phyloP scores from a whole-genome alignment of 2,329 filamentous ascomycete species.

The Tolypocladium capitatum region DNA sequence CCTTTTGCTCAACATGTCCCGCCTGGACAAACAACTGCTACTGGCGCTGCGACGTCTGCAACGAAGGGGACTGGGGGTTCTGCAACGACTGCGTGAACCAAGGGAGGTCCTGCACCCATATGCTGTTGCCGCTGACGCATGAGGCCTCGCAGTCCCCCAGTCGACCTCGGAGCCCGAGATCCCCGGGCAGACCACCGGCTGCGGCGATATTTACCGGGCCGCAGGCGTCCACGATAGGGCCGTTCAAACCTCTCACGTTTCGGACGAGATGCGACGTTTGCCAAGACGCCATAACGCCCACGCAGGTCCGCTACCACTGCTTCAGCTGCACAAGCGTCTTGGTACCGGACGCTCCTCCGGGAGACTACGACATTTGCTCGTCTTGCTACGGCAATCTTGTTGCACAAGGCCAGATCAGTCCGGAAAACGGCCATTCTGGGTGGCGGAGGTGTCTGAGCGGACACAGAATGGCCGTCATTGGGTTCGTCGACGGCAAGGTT shows the following conservation, averaged over 20 bases:
- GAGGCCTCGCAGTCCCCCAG: conserved; percentile 23
- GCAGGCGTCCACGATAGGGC: conserved; percentile 30
- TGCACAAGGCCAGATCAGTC: conserved; percentile 48
- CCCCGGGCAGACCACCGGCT: conserved; percentile 31
- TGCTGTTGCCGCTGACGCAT: conserved; percentile 63
- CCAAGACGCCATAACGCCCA: conserved; percentile 55
- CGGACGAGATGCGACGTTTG: conserved; percentile 71
- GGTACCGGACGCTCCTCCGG: conserved; percentile 34
- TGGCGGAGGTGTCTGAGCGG: conserved; percentile 73
- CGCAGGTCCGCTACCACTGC: conserved; percentile 66
- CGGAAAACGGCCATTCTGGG: conserved; percentile 63
- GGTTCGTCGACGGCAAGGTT: conserved; percentile 55
- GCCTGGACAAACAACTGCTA: conserved; percentile 69
- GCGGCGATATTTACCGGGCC: conserved; percentile 35
- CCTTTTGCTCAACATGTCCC: conserved; percentile 70
- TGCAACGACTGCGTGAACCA: conserved; percentile 80
- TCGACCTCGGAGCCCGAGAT: conserved; percentile 27
- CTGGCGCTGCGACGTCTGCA: conserved; percentile 80
- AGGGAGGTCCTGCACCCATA: conserved; percentile 68
- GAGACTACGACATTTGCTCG: conserved; percentile 80
- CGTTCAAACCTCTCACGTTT: conserved; percentile 58
- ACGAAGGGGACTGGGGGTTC: conserved; percentile 89
- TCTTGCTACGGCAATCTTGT: conserved; percentile 63
- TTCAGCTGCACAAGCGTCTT: conserved; percentile 49
- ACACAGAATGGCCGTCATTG: conserved; percentile 74